A percentile compares a stretch with the other conserved stretches of the same genome.
Evolutionary conservation across 2,329 filamentous ascomycete species (phyloP).

Genomic region (Cyclaneusma minus): DNA sequence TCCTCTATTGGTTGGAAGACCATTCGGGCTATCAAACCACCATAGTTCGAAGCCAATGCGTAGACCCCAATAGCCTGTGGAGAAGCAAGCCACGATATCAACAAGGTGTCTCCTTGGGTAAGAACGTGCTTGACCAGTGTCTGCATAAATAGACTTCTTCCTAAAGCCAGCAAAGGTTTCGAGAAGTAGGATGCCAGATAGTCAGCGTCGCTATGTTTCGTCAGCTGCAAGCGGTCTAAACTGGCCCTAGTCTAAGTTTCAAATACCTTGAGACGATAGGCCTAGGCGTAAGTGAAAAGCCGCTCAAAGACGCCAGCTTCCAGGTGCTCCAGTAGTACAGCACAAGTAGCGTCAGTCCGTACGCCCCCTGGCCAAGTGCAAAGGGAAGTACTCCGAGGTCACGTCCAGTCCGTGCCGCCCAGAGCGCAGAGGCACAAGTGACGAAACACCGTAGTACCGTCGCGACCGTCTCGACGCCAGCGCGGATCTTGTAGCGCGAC

Average conservation of each 20-base stretch:
- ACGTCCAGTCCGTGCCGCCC: constrained; percentile 33
- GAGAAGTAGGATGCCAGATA: constrained; percentile 37
- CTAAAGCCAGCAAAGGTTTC: constrained; percentile 52
- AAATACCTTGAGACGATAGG: constrained; percentile 20
- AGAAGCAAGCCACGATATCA: constrained; percentile 64
- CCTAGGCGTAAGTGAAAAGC: constrained; percentile 53
- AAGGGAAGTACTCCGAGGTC: constrained; percentile 73
- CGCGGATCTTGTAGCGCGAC: constrained; percentile 65
- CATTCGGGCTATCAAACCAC: constrained; percentile 72
- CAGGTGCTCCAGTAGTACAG: constrained; percentile 55
- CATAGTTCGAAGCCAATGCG: constrained; percentile 87
- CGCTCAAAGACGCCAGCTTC: constrained; percentile 34
- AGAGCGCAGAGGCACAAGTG: constrained; percentile 57
- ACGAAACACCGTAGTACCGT: constrained; percentile 62
- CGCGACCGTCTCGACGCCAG: constrained; percentile 67
- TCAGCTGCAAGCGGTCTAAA: constrained; percentile 3
- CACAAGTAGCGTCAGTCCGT: constrained; percentile 50
- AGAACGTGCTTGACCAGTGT: constrained; percentile 83
- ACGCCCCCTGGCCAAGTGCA: constrained; percentile 70
- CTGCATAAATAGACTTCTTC: constrained; percentile 73
- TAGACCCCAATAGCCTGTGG: constrained; percentile 80
- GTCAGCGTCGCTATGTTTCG: constrained; percentile 5
- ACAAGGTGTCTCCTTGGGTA: constrained; percentile 84
- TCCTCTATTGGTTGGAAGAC: constrained; percentile 94
- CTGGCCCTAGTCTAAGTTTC: not conserved